A percentile compares a stretch with the other conserved stretches of the same genome.
phyloP scores from a whole-genome alignment of 2,329 filamentous ascomycete genomes.

The Bipolaris oryzae region DNA sequence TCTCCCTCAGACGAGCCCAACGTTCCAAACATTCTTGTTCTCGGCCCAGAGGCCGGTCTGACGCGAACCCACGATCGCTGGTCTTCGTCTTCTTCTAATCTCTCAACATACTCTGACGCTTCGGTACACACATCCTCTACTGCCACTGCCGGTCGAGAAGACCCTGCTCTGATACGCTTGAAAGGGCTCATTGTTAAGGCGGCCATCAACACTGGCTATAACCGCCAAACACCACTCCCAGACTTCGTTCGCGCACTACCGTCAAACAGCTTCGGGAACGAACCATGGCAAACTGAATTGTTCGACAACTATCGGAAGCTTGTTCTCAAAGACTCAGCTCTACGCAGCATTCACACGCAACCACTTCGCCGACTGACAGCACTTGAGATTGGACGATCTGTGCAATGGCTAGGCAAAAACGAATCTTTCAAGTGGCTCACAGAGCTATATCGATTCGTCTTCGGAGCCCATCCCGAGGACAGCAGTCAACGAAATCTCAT shows the following conservation, averaged over 20 bases:
- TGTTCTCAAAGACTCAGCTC: constrained; percentile 73
- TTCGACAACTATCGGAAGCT: constrained; percentile 81
- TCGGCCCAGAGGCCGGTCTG: constrained; percentile 69
- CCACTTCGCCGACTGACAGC: constrained; percentile 69
- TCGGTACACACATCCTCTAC: constrained; percentile 71
- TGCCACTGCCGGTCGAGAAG: constrained; percentile 71
- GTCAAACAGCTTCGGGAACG: constrained; percentile 76
- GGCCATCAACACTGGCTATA: constrained; percentile 82
- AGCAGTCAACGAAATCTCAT: constrained; percentile 69
- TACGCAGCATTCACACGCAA: constrained; percentile 56
- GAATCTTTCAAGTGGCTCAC: constrained; percentile 78
- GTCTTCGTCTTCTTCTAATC: constrained; percentile 76
- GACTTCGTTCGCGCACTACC: constrained; percentile 78
- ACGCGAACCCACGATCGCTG: constrained; percentile 68
- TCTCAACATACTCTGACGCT: constrained; percentile 78
- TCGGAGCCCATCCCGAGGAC: constrained; percentile 83
- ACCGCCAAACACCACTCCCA: constrained; percentile 68
- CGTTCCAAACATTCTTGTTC: constrained; percentile 85
- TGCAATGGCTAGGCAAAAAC: constrained; percentile 74
- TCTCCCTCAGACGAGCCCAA: constrained; percentile 76
- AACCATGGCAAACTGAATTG: constrained; percentile 72
- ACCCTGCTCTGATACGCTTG: constrained; percentile 76
- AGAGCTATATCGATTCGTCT: constrained; percentile 83
- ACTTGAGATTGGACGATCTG: constrained; percentile 78
- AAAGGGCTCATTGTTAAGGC: constrained; percentile 83